A percentile compares a stretch with the other conserved stretches of the same genome.
Conservation (phyloP, 805 yeast genomes). For the Nakazawaea pomicola region DNA sequence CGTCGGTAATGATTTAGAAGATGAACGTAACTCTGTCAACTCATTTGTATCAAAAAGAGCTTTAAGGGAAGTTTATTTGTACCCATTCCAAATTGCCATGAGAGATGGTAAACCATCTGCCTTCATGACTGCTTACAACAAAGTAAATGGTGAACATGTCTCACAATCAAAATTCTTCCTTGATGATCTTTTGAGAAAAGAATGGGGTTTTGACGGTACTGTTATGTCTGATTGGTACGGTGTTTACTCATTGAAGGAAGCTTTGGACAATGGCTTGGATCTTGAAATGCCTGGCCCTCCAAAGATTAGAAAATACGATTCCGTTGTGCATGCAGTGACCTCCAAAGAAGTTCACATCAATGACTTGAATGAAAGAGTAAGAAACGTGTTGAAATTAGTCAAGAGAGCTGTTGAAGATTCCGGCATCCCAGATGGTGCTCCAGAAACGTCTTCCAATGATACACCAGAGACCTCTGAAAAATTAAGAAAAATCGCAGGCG, state of each 20-base stretch:
- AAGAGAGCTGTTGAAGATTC: conserved; percentile 33
- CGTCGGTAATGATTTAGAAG: conserved; percentile 60
- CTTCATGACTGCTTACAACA: conserved; percentile 61
- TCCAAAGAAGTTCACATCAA: conserved; percentile 35
- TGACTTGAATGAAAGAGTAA: conserved; percentile 42
- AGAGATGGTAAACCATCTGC: conserved; percentile 47
- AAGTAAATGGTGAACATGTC: conserved; percentile 56
- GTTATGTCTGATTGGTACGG: conserved; percentile 67
- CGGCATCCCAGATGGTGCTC: conserved; percentile 36
- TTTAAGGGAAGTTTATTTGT: conserved; percentile 57
- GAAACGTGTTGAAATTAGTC: conserved; percentile 41
- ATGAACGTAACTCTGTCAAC: conserved; percentile 44
- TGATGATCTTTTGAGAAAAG: conserved; percentile 42
- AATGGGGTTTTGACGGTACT: conserved; percentile 55
- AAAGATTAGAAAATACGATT: conserved; percentile 35
- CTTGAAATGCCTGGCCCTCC: conserved; percentile 68
- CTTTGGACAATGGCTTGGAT: conserved; percentile 53
- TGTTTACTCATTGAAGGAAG: conserved; percentile 38
- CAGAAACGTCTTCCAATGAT: conserved; percentile 34
- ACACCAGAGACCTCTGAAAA: conserved; percentile 40
- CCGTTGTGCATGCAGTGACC: conserved; percentile 36
- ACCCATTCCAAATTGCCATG: conserved; percentile 58
- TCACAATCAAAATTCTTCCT: conserved; percentile 40
- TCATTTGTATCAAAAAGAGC: conserved; percentile 54
- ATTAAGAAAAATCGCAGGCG: conserved; percentile 42